Conservation (phyloP, 805 yeast species). For the Vanderwaltozyma polyspora region DNA sequence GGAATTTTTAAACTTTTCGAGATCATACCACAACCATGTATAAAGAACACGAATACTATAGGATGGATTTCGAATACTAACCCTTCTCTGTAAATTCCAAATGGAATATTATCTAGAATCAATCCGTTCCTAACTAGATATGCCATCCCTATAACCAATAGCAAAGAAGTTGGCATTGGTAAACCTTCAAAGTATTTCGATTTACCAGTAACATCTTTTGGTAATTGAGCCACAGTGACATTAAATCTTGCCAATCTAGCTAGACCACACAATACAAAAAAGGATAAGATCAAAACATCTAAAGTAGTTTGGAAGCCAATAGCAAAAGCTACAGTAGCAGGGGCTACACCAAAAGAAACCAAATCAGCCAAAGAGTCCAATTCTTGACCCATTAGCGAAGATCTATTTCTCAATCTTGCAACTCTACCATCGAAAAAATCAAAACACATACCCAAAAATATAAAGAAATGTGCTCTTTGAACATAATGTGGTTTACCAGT, state of each 20-base stretch:
- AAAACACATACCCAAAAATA: constrained; percentile 83
- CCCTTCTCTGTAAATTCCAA: constrained; percentile 48
- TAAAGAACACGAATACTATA: constrained; percentile 45
- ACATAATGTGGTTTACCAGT: constrained; percentile 60
- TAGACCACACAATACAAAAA: constrained; percentile 86
- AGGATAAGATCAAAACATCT: constrained; percentile 66
- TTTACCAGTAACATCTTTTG: constrained; percentile 81
- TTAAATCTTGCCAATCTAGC: constrained; percentile 92
- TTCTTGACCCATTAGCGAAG: constrained; percentile 94
- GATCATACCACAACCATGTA: constrained; percentile 86
- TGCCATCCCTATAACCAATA: constrained; percentile 65
- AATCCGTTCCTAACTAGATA: constrained; percentile 42
- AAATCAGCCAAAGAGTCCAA: constrained; percentile 93
- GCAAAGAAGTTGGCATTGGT: constrained; percentile 84
- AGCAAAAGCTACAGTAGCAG: constrained; percentile 84
- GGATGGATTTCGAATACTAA: constrained; percentile 67
- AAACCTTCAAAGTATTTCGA: constrained; percentile 90
- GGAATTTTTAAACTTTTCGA: constrained; percentile 87
- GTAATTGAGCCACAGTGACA: constrained; percentile 84
- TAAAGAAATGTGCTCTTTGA: constrained; percentile 82
- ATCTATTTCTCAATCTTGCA: constrained; percentile 85
- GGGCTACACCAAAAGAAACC: constrained; percentile 90
- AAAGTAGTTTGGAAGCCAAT: constrained; percentile 79
- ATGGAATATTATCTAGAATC: constrained; percentile 49
- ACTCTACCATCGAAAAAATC: constrained; percentile 97